These are phyloP conservation scores for Zygosaccharomyces sapae DNA, from an alignment of 1,139 yeast species.

Conservation along the genomic window DNA sequence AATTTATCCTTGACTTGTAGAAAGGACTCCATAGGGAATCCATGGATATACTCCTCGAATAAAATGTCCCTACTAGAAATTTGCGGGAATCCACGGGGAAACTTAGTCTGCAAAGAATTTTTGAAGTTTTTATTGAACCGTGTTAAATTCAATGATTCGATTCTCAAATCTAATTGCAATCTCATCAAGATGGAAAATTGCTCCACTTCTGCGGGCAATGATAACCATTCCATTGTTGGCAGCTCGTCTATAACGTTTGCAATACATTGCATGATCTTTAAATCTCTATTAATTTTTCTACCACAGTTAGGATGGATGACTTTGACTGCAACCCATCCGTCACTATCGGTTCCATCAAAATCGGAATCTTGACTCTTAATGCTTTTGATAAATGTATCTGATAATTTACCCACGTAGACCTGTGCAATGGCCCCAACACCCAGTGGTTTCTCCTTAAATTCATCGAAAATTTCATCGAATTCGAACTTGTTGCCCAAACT, in stretches of 20 bases:
- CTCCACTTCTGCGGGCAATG: constrained; percentile 89
- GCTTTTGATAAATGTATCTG: constrained; percentile 41
- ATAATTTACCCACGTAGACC: constrained; percentile 74
- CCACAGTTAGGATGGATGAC: constrained; percentile 88
- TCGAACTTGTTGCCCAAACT: constrained; percentile 55
- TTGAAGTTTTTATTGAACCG: constrained; percentile 49
- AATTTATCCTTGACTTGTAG: constrained; percentile 43
- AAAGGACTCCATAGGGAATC: constrained; percentile 73
- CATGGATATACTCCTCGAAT: constrained; percentile 81
- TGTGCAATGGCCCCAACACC: constrained; percentile 99
- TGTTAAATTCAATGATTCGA: constrained; percentile 77
- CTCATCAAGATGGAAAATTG: constrained; percentile 85
- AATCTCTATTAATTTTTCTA: constrained; percentile 67
- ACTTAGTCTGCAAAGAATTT: constrained; percentile 59
- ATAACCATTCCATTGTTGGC: constrained; percentile 97
- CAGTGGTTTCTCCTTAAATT: constrained; percentile 67
- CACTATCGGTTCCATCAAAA: constrained; percentile 20
- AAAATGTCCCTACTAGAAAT: constrained; percentile 69
- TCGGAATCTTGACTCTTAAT: too few relatives aligned
- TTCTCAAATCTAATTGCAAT: constrained; percentile 80
- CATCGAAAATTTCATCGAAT: constrained; percentile 71
- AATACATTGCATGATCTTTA: constrained; percentile 75
- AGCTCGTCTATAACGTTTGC: constrained; percentile 64
- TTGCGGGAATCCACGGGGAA: constrained; percentile 71
- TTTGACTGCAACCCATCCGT: constrained; percentile 77